Conservation (phyloP, 139 green algal genomes). For the Chlamydomonas eustigma region DNA sequence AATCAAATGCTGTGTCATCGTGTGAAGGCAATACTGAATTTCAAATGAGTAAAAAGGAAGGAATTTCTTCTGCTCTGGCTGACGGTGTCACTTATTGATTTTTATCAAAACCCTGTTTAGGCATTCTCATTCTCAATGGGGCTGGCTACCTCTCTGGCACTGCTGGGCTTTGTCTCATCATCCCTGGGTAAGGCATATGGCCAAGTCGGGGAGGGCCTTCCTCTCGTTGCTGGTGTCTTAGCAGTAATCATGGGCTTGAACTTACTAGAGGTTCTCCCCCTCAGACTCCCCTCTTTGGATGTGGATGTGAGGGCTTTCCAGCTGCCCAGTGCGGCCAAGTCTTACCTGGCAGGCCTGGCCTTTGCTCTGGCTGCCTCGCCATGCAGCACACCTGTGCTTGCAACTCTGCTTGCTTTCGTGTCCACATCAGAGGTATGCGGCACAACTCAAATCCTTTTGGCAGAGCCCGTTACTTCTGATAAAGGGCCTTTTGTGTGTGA, state of each 20-base stretch:
- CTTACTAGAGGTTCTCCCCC: constrained; percentile 80
- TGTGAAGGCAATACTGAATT: constrained; percentile 57
- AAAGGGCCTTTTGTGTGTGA: too few relatives aligned
- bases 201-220: constrained; percentile 37
- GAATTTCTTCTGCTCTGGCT: too few relatives aligned
- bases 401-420: constrained; percentile 90
- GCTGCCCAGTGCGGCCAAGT: constrained; percentile 50
- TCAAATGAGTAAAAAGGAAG: too few relatives aligned
- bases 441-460: too few relatives aligned
- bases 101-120: constrained; percentile 15
- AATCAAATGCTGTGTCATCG: constrained; percentile 74
- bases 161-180: constrained; percentile 70
- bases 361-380: constrained; percentile 95
- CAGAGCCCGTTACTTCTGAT: too few relatives aligned
- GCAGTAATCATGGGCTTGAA: constrained; percentile 93
- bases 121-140: constrained; percentile 73
- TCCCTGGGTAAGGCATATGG: constrained; percentile 80
- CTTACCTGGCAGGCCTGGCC: constrained; percentile 86
- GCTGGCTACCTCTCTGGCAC: constrained; percentile 82
- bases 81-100: too few relatives aligned
- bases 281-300: constrained; percentile 76
- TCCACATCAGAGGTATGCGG: too few relatives aligned
- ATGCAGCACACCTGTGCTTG: constrained; percentile 93
- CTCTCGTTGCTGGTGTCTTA: constrained; percentile 51
- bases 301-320: constrained; percentile 61